Percentiles rank a stretch among this genome's conserved stretches.
phyloP scores from a whole-genome alignment of 108 stramenopile species.

The Skeletonema tropicum region DNA sequence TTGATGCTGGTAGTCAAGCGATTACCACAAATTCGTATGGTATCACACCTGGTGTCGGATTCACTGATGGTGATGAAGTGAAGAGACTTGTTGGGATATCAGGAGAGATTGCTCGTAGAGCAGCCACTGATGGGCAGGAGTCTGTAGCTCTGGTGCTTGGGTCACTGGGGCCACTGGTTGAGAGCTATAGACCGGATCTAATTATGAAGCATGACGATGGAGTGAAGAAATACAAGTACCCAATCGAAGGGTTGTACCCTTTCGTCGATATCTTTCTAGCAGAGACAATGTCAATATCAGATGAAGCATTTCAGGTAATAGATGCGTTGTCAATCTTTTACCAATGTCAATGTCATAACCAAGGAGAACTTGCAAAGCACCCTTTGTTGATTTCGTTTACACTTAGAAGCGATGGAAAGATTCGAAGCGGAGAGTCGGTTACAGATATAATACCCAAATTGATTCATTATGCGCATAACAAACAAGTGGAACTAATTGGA shows the following conservation, averaged over 20 bases:
- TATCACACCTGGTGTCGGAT: conserved; percentile 78
- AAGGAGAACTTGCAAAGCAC: conserved; percentile 12
- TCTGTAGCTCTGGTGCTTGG: conserved; percentile 58
- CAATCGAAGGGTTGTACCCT: conserved; percentile 57
- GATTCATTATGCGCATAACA: conserved; percentile 21
- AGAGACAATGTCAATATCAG: conserved; percentile 80
- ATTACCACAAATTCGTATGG: conserved; percentile 86
- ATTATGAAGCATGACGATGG: conserved; percentile 65
- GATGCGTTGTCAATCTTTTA: conserved; percentile 53
- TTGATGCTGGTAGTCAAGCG: conserved; percentile 65
- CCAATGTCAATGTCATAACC: neutral
- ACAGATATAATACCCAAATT: conserved; percentile 45
- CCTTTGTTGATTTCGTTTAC: conserved; percentile 79
- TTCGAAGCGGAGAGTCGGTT: conserved; percentile 67
- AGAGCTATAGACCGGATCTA: conserved; percentile 79
- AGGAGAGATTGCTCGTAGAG: conserved; percentile 62
- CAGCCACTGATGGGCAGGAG: conserved; percentile 14
- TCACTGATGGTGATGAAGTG: conserved; percentile 52
- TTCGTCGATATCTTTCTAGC: conserved; percentile 74
- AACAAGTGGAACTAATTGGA: conserved; percentile 50
- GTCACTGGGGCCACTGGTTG: conserved; percentile 76
- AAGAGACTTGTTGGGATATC: conserved; percentile 42
- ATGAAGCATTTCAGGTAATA: conserved; percentile 76
- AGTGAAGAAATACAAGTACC: conserved; percentile 50
- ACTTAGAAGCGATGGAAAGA: conserved; percentile 53